phyloP scores from a whole-genome alignment of 768 basidiomycete species.

The Pilatotrama ljubarskyi region DNA sequence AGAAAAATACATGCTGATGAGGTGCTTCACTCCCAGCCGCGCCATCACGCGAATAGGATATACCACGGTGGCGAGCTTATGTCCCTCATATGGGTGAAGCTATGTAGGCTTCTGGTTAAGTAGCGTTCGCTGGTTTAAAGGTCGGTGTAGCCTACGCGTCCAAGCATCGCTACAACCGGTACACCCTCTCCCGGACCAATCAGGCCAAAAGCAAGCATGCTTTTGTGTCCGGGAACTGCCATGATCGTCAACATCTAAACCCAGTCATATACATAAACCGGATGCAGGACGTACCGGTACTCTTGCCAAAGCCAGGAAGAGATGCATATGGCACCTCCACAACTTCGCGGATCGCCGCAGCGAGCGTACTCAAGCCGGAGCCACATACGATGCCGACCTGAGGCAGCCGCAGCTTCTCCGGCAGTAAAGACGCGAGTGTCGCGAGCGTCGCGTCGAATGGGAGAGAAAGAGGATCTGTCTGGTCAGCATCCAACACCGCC shows the following conservation, averaged over 20 bases:
- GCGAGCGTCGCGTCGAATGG: slow-evolving; percentile 34
- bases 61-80: slow-evolving; percentile 63
- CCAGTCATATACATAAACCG: background rate
- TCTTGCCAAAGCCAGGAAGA: slow-evolving; percentile 73
- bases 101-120: slow-evolving; percentile 31
- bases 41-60: slow-evolving; percentile 84
- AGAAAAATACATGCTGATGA: slow-evolving; percentile 59
- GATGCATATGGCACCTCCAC: slow-evolving; percentile 63
- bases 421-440: slow-evolving; percentile 31
- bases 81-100: slow-evolving; percentile 90
- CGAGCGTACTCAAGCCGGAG: slow-evolving; percentile 79
- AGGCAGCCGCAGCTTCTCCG: slow-evolving; percentile 49
- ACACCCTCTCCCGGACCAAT: slow-evolving; percentile 63
- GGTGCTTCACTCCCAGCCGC: slow-evolving; percentile 66
- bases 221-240: slow-evolving; percentile 79
- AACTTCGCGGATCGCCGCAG: slow-evolving; percentile 54
- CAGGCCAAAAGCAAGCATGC: slow-evolving; percentile 76
- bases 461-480: slow-evolving; percentile 9
- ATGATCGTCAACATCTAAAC: background rate
- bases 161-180: slow-evolving; percentile 89
- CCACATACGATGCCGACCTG: slow-evolving; percentile 85
- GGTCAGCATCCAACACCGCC: background rate
- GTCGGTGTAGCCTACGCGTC: slow-evolving; percentile 53
- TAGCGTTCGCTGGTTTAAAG: background rate
- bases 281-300: slow-evolving; percentile 59